Evolutionary conservation across 2,329 filamentous ascomycete genomes (phyloP), one percentile per base, ranked within the genome.

Genomic region (Fusarium aywerte): DNA sequence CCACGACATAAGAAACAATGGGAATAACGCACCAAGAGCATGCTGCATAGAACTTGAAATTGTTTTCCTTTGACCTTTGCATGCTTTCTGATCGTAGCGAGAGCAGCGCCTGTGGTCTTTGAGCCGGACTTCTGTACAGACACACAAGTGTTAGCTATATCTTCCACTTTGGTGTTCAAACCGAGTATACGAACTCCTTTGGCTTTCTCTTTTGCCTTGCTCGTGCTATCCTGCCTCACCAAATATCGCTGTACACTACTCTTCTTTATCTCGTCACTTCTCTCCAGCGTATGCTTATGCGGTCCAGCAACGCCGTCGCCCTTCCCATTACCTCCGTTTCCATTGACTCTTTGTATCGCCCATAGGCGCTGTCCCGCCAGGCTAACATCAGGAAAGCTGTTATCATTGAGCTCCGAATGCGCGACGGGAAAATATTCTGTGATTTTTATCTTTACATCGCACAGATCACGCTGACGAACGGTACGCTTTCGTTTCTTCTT

Each of bases 371-470:
- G 83, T 2, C 84, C 83, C 0, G 82, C 53, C 7, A 80, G 75
- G 63, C 71, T 40, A 20, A 33, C 29, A n/a, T 38, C 29, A 11
- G 42, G 21, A 21, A 51, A 62, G 8, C 57, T 65, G 8, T 21
- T 51, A 44, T 38, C 39, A 40, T 50, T 65, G 20, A 70, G 69
- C 42, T 76, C 76, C 39, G 81, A 73, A 18, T 79, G 76, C 2
- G 80, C 77, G 75, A 84, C 86, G 11, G 89, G 86, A 53, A 90
- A 90, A 78, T 92, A 92, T 77, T 94, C 91, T 4, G 90, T 93
- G 61, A 94, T 92, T 77, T 93, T 94, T 76, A 94, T 93, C 79
- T 94, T 94, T 67, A 94, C 91, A 76, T 94, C 91, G 76, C 92
- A 95, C n/a, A 93, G 83, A 78, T 93, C 90, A 13, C 90, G 84